A percentile compares a stretch with the other conserved stretches of the same genome.
These are phyloP conservation scores for Beverwykella pulmonaria DNA, from an alignment of 495 filamentous ascomycete genomes.

Conservation along the genomic window DNA sequence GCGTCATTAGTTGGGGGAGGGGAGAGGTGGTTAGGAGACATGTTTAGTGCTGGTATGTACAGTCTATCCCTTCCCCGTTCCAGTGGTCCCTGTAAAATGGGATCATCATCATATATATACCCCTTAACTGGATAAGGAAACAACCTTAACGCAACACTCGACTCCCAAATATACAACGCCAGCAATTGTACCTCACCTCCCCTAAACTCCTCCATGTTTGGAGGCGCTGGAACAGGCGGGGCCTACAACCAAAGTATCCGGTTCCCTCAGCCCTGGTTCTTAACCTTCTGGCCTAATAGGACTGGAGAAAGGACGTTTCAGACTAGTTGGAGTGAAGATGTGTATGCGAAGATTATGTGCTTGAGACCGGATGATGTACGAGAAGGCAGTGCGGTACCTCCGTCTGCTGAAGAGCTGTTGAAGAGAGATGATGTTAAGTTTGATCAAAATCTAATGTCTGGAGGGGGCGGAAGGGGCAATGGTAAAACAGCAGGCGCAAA, in stretches of 20 bases:
- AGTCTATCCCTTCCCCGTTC: not conserved
- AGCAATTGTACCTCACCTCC: not conserved
- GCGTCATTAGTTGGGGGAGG: not conserved
- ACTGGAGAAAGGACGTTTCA: not conserved
- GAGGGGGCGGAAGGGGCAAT: not conserved
- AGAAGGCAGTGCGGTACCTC: slow-evolving; percentile 8
- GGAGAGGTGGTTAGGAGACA: not conserved
- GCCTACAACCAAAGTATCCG: not conserved
- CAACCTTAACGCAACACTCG: not conserved
- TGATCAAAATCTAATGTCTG: not conserved
- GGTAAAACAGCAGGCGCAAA: too few relatives aligned
- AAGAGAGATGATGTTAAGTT: not conserved
- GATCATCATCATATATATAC: not conserved
- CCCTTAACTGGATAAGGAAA: not conserved
- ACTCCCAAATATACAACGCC: not conserved
- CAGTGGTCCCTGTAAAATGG: not conserved
- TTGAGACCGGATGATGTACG: not conserved
- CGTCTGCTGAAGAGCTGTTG: not conserved
- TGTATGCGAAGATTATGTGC: slow-evolving; percentile 12
- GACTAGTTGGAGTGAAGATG: not conserved
- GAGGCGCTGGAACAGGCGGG: too few relatives aligned
- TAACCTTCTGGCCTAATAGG: not conserved
- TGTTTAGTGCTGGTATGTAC: not conserved
- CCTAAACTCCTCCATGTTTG: not conserved
- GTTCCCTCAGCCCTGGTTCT: not conserved